Base-by-base conservation (phyloP, 352 stramenopile genomes). In the Pythium guiyangense region DNA sequence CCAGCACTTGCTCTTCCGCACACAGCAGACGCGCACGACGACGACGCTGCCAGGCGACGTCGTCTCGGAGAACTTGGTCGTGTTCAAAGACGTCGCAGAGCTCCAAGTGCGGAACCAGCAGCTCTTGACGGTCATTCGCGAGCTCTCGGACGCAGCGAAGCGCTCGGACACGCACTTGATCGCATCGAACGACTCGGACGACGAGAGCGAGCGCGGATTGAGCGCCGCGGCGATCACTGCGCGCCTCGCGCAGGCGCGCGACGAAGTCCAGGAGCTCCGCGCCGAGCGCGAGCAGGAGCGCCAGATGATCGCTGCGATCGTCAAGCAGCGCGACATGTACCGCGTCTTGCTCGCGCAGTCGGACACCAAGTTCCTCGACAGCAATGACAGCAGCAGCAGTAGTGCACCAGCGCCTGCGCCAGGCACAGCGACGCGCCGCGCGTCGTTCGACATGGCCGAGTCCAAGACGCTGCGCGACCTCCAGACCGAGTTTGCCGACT, bases 311-410 rank as follows among this genome's bases (percentile, higher is more conserved):
- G 70, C 78, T 17, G 87, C 81, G 4, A 98, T 99, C 55, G 92
- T 98, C 11, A 94, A 98, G 64, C 96, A 99, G 66, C 88, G 96
- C 25, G 94, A 99, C 74, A 92, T 98, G 69, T 99, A 98, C 63
- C 86, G 91, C 40, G 86, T 96, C 26, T 72, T 98, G 20, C 68
- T 98, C 12, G 81, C 85, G 3, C 91, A 97, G 39, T 86, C 92
- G 22, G 91, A 98, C 67, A 88, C 70, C 14, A 78, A 83, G 39
- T 90, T 84, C 46, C 12, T 77, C 14, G 70, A 79, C 44, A 14
- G 50, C 53, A 11, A 40, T 42, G 22, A 22, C 22, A 22, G 22
- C 22, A 22, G 22, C 22, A 22, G 22, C 22, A 22, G 22, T 1
- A 22, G 22, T 22, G 22, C 22, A 22, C 22, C 22, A 22, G 22